Conservation (phyloP, 2,329 filamentous ascomycete genomes). For the Xylaria sp. region DNA sequence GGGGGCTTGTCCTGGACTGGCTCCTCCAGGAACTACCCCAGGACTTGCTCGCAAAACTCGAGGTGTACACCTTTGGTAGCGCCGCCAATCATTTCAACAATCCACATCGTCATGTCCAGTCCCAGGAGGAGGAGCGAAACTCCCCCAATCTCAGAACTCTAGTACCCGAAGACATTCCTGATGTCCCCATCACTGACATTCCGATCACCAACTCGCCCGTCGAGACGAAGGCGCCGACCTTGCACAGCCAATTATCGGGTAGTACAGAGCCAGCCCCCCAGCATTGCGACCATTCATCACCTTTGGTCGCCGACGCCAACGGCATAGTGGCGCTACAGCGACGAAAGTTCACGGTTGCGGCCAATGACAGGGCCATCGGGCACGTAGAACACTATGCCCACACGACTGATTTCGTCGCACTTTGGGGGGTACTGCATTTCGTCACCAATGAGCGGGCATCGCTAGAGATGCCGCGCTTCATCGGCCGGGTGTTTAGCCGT, state of each 20-base stretch:
- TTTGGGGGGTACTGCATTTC: slow-evolving; percentile 77
- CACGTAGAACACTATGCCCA: slow-evolving; percentile 85
- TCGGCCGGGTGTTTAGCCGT: slow-evolving; percentile 65
- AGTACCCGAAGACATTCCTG: slow-evolving; percentile 44
- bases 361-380: slow-evolving; percentile 60
- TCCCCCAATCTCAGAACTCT: slow-evolving; percentile 43
- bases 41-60: slow-evolving; percentile 68
- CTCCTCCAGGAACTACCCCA: slow-evolving; percentile 73
- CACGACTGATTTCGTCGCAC: slow-evolving; percentile 72
- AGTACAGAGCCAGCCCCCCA: slow-evolving; percentile 16
- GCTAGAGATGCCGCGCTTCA: slow-evolving; percentile 61
- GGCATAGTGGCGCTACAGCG: slow-evolving; percentile 9
- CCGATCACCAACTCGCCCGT: slow-evolving; percentile 39
- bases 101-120: slow-evolving; percentile 60
- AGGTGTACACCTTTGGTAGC: slow-evolving; percentile 79
- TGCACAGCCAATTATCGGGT: slow-evolving; percentile 25
- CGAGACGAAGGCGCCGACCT: slow-evolving; percentile 30
- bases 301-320: slow-evolving; percentile 42
- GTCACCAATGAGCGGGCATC: slow-evolving; percentile 53
- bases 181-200: slow-evolving; percentile 36
- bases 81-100: slow-evolving; percentile 86
- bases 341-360: slow-evolving; percentile 34
- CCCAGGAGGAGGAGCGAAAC: slow-evolving; percentile 48
- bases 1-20: slow-evolving; percentile 76
- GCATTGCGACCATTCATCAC: slow-evolving; percentile 37